Base-by-base conservation (phyloP, 768 basidiomycete species). In the Steccherinum ochraceum region DNA sequence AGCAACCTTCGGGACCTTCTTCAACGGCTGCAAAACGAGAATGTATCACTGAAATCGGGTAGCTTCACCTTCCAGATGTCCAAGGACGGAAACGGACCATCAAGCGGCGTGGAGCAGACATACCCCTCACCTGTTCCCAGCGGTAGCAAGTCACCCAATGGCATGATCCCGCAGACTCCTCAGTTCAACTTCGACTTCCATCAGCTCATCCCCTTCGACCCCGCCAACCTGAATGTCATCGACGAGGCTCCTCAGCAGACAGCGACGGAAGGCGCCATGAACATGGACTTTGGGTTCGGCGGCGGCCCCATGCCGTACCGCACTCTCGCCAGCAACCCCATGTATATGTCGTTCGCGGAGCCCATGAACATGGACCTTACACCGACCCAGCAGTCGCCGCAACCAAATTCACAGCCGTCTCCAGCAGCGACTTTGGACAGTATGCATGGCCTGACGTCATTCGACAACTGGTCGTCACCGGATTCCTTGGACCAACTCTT, bases 1-100 rank as follows among this genome's bases (percentile, higher is more conserved):
- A 85, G 88, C 55, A 95, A 94, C 61, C 74, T 96, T 20, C 83
- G 89, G 43, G 93, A 94, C 62, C 77, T 95, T 46, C 75, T 95
- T 41, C 71, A 80, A 47, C 81, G 93, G 12, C 73, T 97, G 2
- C 93, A 94, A 64, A 82, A 81, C 50, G 93, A 97, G 71, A 95
- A 94, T 56, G 68, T 90, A 49, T 69, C 81, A 46, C 78, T 96
- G 59, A 93, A 89, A 66, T 80, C 90, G 62, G 68, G 79, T 0
- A 74, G 84, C 2, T 97, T 96, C 66, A 94, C 92, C 1, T 95
- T 95, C 62, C 67, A 81, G 1, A 77, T 93, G 40, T 86, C 90
- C 18, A 75, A 78, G 41, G 49, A 63, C 40, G 57, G 56, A 47
- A 45, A 41, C 47, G 49, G 47, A 41, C 43, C 50, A 12, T 49